phyloP scores from a whole-genome alignment of 2,329 filamentous ascomycete genomes.

The Ophiostoma quercus region DNA sequence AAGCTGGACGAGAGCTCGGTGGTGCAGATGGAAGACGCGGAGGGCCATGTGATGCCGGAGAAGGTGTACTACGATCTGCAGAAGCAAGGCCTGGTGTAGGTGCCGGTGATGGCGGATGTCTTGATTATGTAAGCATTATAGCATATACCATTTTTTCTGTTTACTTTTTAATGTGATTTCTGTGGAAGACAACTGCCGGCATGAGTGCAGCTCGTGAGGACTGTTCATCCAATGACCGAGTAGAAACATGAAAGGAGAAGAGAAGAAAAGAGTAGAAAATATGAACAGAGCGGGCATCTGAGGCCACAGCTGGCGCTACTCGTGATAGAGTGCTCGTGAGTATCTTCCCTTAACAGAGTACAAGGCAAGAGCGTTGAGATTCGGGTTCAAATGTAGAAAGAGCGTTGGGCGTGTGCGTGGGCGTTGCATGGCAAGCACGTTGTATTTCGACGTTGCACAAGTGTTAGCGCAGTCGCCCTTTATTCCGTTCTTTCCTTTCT shows the following conservation, averaged over 20 bases:
- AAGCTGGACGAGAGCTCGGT: slow-evolving; percentile 74
- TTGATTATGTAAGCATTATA: neutral
- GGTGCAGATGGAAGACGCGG: slow-evolving; percentile 96
- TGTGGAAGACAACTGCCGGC: neutral
- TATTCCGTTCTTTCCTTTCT: no score
- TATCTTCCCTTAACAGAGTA: no score
- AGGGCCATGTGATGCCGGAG: slow-evolving; percentile 98
- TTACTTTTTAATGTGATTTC: neutral
- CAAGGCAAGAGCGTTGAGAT: neutral
- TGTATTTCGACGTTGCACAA: no score
- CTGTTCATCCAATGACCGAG: neutral
- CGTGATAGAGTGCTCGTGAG: no score
- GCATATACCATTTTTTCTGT: neutral
- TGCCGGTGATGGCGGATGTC: neutral
- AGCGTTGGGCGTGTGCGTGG: no score
- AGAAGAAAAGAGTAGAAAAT: neutral
- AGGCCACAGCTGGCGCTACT: no score
- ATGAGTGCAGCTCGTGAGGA: neutral
- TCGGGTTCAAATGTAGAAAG: no score
- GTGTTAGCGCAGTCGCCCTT: no score
- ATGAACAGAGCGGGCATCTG: no score
- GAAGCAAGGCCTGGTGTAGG: slow-evolving; percentile 77
- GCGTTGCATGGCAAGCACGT: no score
- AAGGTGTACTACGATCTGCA: slow-evolving; percentile 95
- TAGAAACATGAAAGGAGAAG: neutral